Conservation (phyloP, 2,329 filamentous ascomycete species). For the Ophiostoma novo-ulmi region DNA sequence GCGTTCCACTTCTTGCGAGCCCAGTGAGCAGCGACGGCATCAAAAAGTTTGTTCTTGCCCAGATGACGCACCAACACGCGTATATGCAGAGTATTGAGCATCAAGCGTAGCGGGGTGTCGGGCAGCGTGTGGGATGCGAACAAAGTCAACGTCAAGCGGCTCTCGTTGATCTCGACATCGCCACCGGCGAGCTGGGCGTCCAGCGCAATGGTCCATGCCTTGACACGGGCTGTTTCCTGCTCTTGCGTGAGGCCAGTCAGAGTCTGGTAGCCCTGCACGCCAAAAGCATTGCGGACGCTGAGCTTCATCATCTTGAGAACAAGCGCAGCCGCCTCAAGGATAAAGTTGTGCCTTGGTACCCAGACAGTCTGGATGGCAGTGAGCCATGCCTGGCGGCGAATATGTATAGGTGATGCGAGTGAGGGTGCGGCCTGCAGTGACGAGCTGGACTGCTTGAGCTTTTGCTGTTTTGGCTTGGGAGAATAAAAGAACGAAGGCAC, state of each 20-base stretch:
- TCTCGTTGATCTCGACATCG: constrained; percentile 83
- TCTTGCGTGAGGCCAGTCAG: constrained; percentile 77
- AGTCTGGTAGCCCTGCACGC: constrained; percentile 69
- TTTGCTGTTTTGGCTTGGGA: constrained; percentile 49
- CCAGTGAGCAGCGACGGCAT: constrained; percentile 66
- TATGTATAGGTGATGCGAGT: constrained; percentile 74
- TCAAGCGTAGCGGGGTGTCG: constrained; percentile 73
- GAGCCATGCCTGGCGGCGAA: constrained; percentile 84
- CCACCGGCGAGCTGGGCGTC: constrained; percentile 90
- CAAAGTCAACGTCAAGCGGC: constrained; percentile 76
- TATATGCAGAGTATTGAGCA: constrained; percentile 88
- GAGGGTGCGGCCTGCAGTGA: constrained; percentile 57
- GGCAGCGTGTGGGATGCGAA: constrained; percentile 84
- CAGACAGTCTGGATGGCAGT: constrained; percentile 89
- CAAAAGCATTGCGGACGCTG: constrained; percentile 70
- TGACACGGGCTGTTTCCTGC: constrained; percentile 78
- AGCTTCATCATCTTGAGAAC: constrained; percentile 77
- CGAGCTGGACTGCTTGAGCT: constrained; percentile 32
- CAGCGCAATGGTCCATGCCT: constrained; percentile 88
- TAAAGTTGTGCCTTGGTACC: constrained; percentile 80
- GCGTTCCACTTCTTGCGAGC: constrained; percentile 76
- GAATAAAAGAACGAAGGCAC: constrained; percentile 51
- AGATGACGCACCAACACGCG: constrained; percentile 81
- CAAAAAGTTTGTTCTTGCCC: constrained; percentile 61
- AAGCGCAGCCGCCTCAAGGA: constrained; percentile 78